These are phyloP conservation scores for Blastocystis sp. DNA, from an alignment of 352 stramenopile genomes.

Conservation along the genomic window DNA sequence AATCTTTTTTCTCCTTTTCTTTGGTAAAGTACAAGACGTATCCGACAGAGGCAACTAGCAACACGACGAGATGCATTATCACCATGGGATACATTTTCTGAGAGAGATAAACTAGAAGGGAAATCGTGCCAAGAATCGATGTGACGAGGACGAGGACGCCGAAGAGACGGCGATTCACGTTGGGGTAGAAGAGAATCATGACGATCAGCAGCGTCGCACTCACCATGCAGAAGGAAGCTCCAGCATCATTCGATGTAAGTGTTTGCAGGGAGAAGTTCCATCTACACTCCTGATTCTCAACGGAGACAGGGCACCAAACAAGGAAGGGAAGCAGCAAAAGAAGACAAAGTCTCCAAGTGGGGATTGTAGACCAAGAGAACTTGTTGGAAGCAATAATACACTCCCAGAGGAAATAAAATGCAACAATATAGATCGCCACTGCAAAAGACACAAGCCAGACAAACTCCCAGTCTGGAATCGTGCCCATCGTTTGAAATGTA, in stretches of 20 bases:
- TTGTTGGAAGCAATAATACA: neutral
- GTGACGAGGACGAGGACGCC: neutral
- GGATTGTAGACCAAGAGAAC: neutral
- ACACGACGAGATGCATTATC: neutral
- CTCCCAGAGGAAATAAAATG: neutral
- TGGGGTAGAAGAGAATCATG: neutral
- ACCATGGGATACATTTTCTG: neutral
- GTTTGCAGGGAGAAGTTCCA: slow-evolving; percentile 37
- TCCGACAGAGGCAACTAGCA: neutral
- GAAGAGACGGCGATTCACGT: slow-evolving; percentile 11
- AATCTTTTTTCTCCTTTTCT: neutral
- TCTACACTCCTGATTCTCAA: neutral
- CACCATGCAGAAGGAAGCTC: neutral
- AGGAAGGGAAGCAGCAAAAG: neutral
- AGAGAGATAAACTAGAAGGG: neutral
- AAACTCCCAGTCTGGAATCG: slow-evolving; percentile 13
- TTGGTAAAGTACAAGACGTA: slow-evolving; percentile 6
- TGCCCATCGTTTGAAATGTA: neutral
- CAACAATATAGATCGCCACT: neutral
- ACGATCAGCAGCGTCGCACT: neutral
- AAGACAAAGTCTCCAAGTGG: neutral
- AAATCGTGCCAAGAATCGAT: neutral
- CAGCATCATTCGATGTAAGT: neutral
- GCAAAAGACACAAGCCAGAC: slow-evolving; percentile 30
- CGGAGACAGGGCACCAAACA: neutral